Conservation (phyloP, 139 green algal species). For the Picochlorum sp. region DNA sequence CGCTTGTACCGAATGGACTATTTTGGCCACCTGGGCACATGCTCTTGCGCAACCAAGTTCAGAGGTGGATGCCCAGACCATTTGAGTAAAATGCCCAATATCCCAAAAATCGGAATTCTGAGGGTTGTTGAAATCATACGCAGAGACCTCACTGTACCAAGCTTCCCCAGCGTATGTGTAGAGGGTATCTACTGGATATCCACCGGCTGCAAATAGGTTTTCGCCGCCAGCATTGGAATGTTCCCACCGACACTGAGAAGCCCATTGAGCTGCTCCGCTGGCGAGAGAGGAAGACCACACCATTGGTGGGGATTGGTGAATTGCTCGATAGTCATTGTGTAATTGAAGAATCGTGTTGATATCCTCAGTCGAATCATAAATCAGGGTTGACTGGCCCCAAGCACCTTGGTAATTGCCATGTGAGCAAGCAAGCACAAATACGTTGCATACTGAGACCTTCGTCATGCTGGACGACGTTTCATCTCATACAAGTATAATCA, state of each 20-base stretch:
- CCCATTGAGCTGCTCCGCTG: not conserved
- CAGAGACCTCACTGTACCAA: not conserved
- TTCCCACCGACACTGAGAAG: not conserved
- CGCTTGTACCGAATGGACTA: not conserved
- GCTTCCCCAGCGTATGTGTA: not conserved
- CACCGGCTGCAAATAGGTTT: not conserved
- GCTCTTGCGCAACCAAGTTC: not conserved
- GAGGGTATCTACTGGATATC: not conserved
- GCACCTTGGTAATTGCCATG: no score
- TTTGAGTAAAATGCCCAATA: not conserved
- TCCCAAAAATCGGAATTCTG: not conserved
- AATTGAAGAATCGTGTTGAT: no score
- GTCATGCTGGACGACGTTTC: no score
- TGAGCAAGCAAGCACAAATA: no score
- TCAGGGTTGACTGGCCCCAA: no score
- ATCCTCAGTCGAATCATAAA: no score
- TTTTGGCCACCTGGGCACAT: not conserved
- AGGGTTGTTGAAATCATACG: not conserved
- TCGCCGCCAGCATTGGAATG: not conserved
- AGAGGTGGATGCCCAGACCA: not conserved
- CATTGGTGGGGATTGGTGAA: not conserved
- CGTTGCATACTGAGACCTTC: no score
- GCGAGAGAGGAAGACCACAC: not conserved
- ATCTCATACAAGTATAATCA: no score
- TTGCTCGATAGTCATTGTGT: not conserved